Evolutionary conservation across 2,329 filamentous ascomycete species (phyloP), one percentile per base, ranked within the genome.

Genomic region (Ophiostoma australiae): DNA sequence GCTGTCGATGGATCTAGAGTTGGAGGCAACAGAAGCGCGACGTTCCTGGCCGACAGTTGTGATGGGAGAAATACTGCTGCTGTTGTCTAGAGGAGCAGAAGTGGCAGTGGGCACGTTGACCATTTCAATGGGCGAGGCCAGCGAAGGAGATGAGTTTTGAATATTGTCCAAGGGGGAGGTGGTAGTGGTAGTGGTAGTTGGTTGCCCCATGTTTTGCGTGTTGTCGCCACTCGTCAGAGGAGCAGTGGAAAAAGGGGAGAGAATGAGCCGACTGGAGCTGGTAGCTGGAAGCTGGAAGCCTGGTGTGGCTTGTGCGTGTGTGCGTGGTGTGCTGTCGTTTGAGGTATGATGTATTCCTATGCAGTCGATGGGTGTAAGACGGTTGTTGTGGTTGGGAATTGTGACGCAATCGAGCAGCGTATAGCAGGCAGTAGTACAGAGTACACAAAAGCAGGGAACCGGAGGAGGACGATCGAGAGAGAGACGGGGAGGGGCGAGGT

Each of bases 1-100:
- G 23, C 68, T 70, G 13, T 70, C 20, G 69, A 33, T 68, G 70
- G 68, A 73, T 68, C 67, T 41, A 65, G 72, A 66, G 31, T 63
- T 70, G 5, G 71, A 72, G 11, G 74, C 72, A 11, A 74, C 63
- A 6, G 75, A 74, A 13, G 72, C 69, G 11, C 74, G 71, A n/a
- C 74, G 70, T 33, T 73, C 61, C 8, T 70, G 74, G 39, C 70
- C 63, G n/a, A 69, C 55, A 13, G 68, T 67, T 27, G 65, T 68
- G 27, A 23, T 68, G 1, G 63, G 33, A n/a, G 68, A 35, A 11
- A 63, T 63, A 8, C 13, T 20, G 58, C 3, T 65, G 61, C 27
- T 20, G 58, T 17, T 63, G 63, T 58, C 44, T 8, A 67, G 27
- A 52, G 33, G 37, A 52, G 44, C 31, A 44, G 63, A 52, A 41